Evolutionary conservation across 345 rosid genomes (phyloP).

Genomic region (Jatropha curcas): DNA sequence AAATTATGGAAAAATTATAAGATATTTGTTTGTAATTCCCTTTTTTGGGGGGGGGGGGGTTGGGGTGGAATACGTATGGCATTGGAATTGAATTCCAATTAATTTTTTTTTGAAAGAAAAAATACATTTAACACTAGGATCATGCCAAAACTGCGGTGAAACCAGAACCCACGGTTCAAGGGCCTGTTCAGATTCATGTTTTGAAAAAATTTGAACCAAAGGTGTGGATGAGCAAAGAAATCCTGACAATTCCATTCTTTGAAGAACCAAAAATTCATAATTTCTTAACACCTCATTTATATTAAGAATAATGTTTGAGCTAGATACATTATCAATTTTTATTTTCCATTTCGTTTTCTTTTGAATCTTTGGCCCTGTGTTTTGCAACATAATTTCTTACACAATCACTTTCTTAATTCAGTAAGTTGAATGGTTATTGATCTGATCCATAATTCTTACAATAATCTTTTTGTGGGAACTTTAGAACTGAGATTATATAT

Average conservation of each 20-base stretch:
- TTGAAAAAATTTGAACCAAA: too few relatives aligned
- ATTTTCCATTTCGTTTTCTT: not conserved
- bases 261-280: not conserved
- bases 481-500: not conserved
- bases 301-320: not conserved
- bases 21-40: too few relatives aligned
- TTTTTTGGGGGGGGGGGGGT: too few relatives aligned
- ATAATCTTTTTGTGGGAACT: not conserved
- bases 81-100: too few relatives aligned
- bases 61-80: too few relatives aligned
- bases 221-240: not conserved
- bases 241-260: not conserved
- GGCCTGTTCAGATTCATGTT: too few relatives aligned
- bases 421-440: not conserved
- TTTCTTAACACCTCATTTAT: not conserved
- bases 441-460: not conserved
- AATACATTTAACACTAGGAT: too few relatives aligned
- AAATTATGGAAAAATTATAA: too few relatives aligned
- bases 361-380: not conserved
- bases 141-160: too few relatives aligned
- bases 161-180: too few relatives aligned
- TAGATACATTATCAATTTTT: not conserved
- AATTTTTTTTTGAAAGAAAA: too few relatives aligned
- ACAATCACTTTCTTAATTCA: not conserved
- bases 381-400: not conserved